Evolutionary conservation across 352 stramenopile species (phyloP).

Genomic region (Pythium monospermum): DNA sequence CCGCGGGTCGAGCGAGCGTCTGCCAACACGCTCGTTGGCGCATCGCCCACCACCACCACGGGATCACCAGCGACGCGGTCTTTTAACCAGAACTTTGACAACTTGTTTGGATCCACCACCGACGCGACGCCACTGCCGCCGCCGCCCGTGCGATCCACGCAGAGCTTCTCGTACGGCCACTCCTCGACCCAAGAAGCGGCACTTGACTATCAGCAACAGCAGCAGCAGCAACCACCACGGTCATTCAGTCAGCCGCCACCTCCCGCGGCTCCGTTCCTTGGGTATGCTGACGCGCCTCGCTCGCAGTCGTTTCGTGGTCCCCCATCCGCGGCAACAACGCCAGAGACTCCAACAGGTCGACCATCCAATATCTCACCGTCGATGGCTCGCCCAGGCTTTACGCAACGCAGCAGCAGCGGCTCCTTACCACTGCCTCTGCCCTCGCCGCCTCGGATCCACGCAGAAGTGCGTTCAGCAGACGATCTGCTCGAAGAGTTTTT

Average conservation of each 20-base stretch:
- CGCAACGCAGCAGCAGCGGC: conserved; percentile 18
- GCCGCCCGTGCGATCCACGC: conserved; percentile 26
- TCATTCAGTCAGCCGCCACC: conserved; percentile 43
- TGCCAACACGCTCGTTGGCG: conserved; percentile 37
- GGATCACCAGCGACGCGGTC: conserved; percentile 20
- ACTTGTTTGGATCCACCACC: conserved; percentile 28
- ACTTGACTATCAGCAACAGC: conserved; percentile 19
- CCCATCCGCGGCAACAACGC: no score
- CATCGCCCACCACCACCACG: conserved; percentile 26
- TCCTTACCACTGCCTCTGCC: conserved; percentile 13
- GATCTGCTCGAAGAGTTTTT: conserved; percentile 68
- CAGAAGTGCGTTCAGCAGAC: conserved; percentile 30
- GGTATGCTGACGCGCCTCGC: conserved; percentile 42
- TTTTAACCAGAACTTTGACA: conserved; percentile 27
- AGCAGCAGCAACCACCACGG: conserved; percentile 20
- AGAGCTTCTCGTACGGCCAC: conserved; percentile 46
- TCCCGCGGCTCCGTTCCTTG: conserved; percentile 62
- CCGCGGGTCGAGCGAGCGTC: conserved; percentile 20
- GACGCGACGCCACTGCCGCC: neutral
- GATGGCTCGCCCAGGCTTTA: conserved; percentile 6
- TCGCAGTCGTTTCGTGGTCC: conserved; percentile 53
- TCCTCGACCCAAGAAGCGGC: neutral
- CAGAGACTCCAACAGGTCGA: conserved; percentile 17
- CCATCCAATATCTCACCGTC: conserved; percentile 7
- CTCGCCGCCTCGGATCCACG: conserved; percentile 22